Base-by-base conservation (phyloP, 2,329 filamentous ascomycete genomes). In the Aspergillus sp. region DNA sequence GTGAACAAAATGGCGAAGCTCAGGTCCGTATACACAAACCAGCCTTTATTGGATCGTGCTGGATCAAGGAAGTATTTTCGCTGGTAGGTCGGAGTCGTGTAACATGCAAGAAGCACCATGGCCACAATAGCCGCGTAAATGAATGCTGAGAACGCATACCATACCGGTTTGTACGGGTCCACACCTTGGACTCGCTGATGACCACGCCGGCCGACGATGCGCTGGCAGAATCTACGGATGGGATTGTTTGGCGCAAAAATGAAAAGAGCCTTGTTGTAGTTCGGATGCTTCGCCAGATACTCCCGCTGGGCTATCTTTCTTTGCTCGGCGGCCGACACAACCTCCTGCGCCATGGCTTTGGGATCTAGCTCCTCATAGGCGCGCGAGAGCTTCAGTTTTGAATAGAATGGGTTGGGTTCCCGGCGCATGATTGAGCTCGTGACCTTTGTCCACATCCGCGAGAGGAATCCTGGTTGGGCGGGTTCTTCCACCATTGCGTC, bases 351-450 rank as follows among this genome's bases (percentile, higher is more conserved):
- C 83, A 97, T 88, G 52, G 85, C 82, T 42, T 86, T 81, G 2
- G 91, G 87, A 63, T 96, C 89, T 30, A 91, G 72, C 29, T 86
- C 82, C 52, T 94, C 86, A 52, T 88, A 87, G 1, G 81, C 78
- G 4, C 80, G 79, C 29, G 79, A 78, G 44, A 83, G 76, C 52
- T 88, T 80, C 50, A 94, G 79, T 32, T 80, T 88, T 5, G 89
- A 85, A 68, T 97, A 97, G 63, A 98, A 98, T 0, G 93, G 93
- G 63, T 98, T 98, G 0, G 89, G 87, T 47, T 97, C 90, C 45
- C 78, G 75, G 56, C 83, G 76, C 52, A 73, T 77, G 43, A 87
- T 67, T 7, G 72, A 65, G 5, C 72, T 72, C 19, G 76, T 68
- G 28, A 88, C 50, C 46, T 76, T 82, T 27, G 75, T 76, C 82